Evolutionary conservation across 805 yeast species (phyloP), one percentile per base, ranked within the genome.

Genomic region (Clavispora carvajalis): DNA sequence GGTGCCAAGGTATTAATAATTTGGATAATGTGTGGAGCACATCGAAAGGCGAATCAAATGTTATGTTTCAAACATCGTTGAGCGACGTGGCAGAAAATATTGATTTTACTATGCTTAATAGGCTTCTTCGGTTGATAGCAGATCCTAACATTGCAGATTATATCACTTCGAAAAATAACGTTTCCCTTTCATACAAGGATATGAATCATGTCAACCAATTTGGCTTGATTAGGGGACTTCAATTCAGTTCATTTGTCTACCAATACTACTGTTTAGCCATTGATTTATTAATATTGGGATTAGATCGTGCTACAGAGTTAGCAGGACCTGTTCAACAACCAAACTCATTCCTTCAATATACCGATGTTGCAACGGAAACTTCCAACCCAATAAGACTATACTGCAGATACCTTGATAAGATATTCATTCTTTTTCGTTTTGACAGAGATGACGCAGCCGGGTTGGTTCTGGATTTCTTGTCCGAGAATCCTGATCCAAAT

Each of bases 61-160:
- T 89, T 13, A 71, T 91, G 80, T 46, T 93, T n/a, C 91, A 90
- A 55, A 78, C 95, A 0, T 66, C 78, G 0, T 60, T 93, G 46
- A 71, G 71, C 47, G 83, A 83, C 48, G 54, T 91, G 44, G 73
- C 90, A 0, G 96, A 91, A 47, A 90, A 88, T 52, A 79, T 89
- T 23, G 99, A 93, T 54, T 76, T 93, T 43, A 88, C 97, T 0
- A 65, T 93, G 39, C 65, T 93, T 45, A 93, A 91, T 58, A 75
- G 96, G 46, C 65, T 93, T 33, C 62, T 93, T 40, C 68, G 95
- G 39, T 71, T 93, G 44, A 73, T 93, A 29, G 79, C 89, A 49
- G 99, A 93, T 55, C 83, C 95, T 1, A 85, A 84, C 49, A 77
- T 93, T 53, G 99, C 98, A 3, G 98, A 93, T 62, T 93, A 93